These are phyloP conservation scores for Saraca asoca DNA, from an alignment of 331 rosid species.

Conservation along the genomic window DNA sequence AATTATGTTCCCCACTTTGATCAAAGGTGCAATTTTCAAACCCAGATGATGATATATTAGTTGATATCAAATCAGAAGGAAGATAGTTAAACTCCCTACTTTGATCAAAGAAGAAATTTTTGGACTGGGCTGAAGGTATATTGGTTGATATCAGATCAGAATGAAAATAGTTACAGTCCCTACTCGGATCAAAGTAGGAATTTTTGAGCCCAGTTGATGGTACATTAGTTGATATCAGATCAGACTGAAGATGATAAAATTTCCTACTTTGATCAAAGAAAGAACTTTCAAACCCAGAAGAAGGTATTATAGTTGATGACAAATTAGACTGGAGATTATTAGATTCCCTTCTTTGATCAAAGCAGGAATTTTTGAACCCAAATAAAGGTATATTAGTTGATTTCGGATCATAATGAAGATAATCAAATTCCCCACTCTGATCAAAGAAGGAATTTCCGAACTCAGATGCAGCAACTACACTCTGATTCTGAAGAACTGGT, in stretches of 20 bases:
- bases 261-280: constrained; percentile 44
- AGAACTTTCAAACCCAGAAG: constrained; percentile 29
- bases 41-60: neutral
- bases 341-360: too few species aligned
- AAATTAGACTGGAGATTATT: too few species aligned
- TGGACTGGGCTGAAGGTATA: too few species aligned
- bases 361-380: too few species aligned
- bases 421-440: constrained; percentile 42
- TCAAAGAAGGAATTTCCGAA: constrained; percentile 39
- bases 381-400: neutral
- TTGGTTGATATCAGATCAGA: constrained; percentile 38
- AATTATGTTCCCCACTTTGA: constrained; percentile 41
- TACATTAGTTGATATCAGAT: constrained; percentile 27
- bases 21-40: constrained; percentile 39
- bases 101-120: too few species aligned
- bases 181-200: constrained; percentile 42
- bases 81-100: too few species aligned
- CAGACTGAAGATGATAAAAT: constrained; percentile 43
- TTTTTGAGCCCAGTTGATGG: constrained; percentile 28
- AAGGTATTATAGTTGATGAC: too few species aligned
- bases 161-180: constrained; percentile 41
- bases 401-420: constrained; percentile 42
- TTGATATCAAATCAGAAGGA: too few species aligned
- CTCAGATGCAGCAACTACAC: constrained; percentile 33
- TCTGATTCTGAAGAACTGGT: constrained; percentile 47